Evolutionary conservation across 768 basidiomycete species (phyloP), one percentile per base, ranked within the genome.

Genomic region (Rhizopogon roseolus): DNA sequence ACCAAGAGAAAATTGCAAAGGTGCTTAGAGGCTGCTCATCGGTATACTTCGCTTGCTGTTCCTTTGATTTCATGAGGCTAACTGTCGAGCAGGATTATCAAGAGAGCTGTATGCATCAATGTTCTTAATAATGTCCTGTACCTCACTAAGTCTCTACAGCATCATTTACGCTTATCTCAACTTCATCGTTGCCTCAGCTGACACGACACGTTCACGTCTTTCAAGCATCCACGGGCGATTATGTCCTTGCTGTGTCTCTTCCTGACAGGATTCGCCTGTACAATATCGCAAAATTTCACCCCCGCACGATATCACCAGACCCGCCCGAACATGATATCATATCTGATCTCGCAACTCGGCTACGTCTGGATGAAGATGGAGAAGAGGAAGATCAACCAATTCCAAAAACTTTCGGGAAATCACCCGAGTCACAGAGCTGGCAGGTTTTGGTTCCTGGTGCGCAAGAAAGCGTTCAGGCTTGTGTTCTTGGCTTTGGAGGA

Each of bases 121-220:
- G 37, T 52, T 45, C 27, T 41, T n/a, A 4, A n/a, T 36, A 29
- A 29, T 4, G 27, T 36, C 40, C 22, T 10, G 44, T 19, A 22
- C 11, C 53, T 66, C 28, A 62, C 37, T 27, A 17, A 1, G 9
- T 56, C 22, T 46, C 34, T 48, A 45, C 51, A 89, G 87, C 80
- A 43, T 88, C 86, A 0, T 88, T 86, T 71, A 85, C 81, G 54
- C 58, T 86, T 16, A 66, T 87, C 16, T 77, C 86, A 0, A 73
- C 73, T 5, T 72, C 73, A 52, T 67, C 73, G 16, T 76, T 83
- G 56, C 76, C 76, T 8, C 64, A 68, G 50, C 63, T 66, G 4
- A 61, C 64, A 32, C 66, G 57, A 4, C 66, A 65, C 19, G 59
- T 82, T 32, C 71, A 77, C 46, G 53, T 82, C 13, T 77, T 71